These are phyloP conservation scores for Aspergillus thermomutatus DNA, from an alignment of 2,329 filamentous ascomycete genomes.

Conservation along the genomic window DNA sequence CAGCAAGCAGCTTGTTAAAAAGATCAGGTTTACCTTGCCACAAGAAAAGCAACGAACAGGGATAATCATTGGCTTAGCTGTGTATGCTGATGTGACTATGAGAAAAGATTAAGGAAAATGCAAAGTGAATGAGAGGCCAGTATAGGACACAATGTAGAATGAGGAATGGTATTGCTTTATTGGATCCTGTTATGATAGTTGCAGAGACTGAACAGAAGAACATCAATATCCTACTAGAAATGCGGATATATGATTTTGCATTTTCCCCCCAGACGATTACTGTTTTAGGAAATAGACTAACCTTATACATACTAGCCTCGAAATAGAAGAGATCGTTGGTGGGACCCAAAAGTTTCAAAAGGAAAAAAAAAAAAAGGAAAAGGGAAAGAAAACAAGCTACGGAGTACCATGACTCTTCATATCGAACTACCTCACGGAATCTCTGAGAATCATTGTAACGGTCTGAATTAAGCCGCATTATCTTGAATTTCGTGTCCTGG, in stretches of 20 bases:
- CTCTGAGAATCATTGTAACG: not conserved
- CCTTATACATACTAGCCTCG: not conserved
- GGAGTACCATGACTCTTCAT: not conserved
- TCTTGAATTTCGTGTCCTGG: not conserved
- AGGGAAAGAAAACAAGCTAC: not conserved
- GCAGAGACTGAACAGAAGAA: not conserved
- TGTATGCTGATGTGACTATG: not conserved
- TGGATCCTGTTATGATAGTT: not conserved
- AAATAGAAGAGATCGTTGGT: not conserved
- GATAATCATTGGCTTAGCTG: constrained; percentile 73
- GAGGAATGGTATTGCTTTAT: not conserved
- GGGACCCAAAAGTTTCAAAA: not conserved
- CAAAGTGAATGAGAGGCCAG: not conserved
- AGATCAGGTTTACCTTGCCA: constrained; percentile 70
- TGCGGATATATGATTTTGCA: not conserved
- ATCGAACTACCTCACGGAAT: not conserved
- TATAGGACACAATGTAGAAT: not conserved
- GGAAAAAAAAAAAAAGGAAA: not conserved
- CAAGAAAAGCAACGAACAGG: constrained; percentile 98
- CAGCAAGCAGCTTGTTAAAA: not conserved
- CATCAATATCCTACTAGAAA: not conserved
- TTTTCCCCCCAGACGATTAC: not conserved
- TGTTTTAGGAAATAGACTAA: not conserved
- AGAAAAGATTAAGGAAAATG: constrained; percentile 1
- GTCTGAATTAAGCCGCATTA: not conserved